Evolutionary conservation across 352 stramenopile species (phyloP), one percentile per base, ranked within the genome.

Genomic region (Thalassiosira oceanica): DNA sequence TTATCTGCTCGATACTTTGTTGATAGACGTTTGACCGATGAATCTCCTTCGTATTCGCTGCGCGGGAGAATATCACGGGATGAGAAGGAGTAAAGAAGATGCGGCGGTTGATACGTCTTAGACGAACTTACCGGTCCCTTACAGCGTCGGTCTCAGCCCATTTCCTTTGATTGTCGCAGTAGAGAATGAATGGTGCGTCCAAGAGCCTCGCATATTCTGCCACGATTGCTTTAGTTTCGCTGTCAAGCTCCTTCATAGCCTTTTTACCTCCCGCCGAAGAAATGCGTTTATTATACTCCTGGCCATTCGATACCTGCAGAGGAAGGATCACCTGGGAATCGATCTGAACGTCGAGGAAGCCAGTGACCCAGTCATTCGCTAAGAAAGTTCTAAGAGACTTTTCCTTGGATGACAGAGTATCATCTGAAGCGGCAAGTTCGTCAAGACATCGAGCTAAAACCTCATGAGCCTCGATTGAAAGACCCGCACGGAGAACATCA

Each of bases 81-180:
- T 21, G 39, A 1, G 27, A 18, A n/a, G 18, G 39, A 21, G n/a
- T 2, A 46, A 46, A 45, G 27, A 46, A 15, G 1, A 8, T 46
- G 11, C 23, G 27, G 2, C n/a, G 8, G 1, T 3, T 18, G 0
- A 15, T 27, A 46, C 1, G 13, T 8, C 23, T 10, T 46, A 5
- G 33, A 39, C n/a, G 13, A n/a, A 46, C 39, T 46, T 46, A 46
- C 39, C 86, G 57, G 56, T 90, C 78, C 42, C 85, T 58, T 10
- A 92, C 85, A 23, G 76, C 74, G 35, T 84, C 76, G 0, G 85
- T 92, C 49, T 90, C 85, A 31, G 85, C 79, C 83, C 85, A 90
- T 44, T 74, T 75, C 27, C 73, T 26, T 74, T 92, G 85, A 10
- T 74, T 73, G 44, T 92, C 80, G 58, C 81, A 80, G 43, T 89